phyloP scores from a whole-genome alignment of 305 asterid genomes.

The Fraxinus floribunda region DNA sequence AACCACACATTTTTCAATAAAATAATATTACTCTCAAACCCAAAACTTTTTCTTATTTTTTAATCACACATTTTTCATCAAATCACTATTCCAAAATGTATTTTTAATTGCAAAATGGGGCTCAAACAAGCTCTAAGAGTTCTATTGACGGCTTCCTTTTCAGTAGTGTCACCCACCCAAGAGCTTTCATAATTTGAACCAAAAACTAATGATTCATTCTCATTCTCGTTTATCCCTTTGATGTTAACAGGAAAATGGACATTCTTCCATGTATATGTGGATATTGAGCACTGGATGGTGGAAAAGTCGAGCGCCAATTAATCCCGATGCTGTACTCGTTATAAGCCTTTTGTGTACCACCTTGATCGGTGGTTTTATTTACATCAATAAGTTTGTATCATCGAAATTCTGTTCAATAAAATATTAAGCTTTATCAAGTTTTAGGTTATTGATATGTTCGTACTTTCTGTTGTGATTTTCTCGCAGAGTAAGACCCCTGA shows the following conservation, averaged over 20 bases:
- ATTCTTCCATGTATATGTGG: slow-evolving; percentile 79
- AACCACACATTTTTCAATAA: neutral
- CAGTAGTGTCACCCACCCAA: neutral
- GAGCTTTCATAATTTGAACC: neutral
- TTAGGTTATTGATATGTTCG: slow-evolving; percentile 10
- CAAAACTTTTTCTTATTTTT: too few species aligned
- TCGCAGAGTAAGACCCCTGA: slow-evolving; percentile 53
- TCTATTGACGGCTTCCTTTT: neutral
- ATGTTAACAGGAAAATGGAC: slow-evolving; percentile 73
- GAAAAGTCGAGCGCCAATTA: slow-evolving; percentile 70
- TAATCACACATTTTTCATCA: neutral
- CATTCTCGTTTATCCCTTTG: slow-evolving; percentile 8
- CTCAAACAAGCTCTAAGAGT: neutral
- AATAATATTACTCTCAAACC: too few species aligned
- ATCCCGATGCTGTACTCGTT: slow-evolving; percentile 69
- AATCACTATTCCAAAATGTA: neutral
- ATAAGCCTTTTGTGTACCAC: slow-evolving; percentile 51
- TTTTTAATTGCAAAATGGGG: neutral
- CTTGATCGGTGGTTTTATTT: slow-evolving; percentile 68
- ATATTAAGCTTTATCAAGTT: neutral
- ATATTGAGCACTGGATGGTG: slow-evolving; percentile 96
- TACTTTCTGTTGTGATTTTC: neutral
- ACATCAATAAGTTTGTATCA: slow-evolving; percentile 58
- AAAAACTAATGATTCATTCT: neutral
- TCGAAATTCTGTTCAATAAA: neutral